Percentiles rank a stretch among this genome's conserved stretches.
Conservation (phyloP, 2,329 filamentous ascomycete species). For the Pseudogymnoascus sp. region DNA sequence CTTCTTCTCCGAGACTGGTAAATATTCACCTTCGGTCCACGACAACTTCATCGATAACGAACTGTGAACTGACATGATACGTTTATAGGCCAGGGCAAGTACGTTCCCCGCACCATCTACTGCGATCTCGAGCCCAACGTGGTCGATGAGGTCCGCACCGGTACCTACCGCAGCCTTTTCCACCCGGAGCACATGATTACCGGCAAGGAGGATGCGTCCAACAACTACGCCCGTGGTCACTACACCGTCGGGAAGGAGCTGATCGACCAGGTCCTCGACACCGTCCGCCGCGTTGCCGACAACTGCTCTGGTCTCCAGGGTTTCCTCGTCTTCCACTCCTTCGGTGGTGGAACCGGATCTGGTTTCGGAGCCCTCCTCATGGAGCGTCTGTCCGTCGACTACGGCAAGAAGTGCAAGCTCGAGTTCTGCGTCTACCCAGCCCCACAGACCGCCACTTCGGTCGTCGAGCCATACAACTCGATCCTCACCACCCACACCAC, state of each 20-base stretch:
- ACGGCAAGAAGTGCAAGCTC: slow-evolving; percentile 99
- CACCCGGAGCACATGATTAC: slow-evolving; percentile 99
- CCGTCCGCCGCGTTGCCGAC: slow-evolving; percentile 94
- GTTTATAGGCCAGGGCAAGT: slow-evolving; percentile 82
- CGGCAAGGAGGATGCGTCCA: slow-evolving; percentile 99
- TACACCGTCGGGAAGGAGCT: slow-evolving; percentile 99
- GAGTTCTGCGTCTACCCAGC: slow-evolving; percentile 99
- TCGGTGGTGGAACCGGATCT: slow-evolving; percentile 96
- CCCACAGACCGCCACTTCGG: slow-evolving; percentile 91
- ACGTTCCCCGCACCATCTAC: slow-evolving; percentile 98
- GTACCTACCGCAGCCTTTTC: slow-evolving; percentile 91
- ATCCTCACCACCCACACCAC: slow-evolving; percentile 99
- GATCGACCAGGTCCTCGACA: slow-evolving; percentile 95
- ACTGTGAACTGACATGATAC: slow-evolving; percentile 25
- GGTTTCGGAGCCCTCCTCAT: slow-evolving; percentile 97
- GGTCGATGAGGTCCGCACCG: slow-evolving; percentile 97
- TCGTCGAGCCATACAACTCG: slow-evolving; percentile 99
- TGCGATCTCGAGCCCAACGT: slow-evolving; percentile 99
- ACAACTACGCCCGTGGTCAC: slow-evolving; percentile 99
- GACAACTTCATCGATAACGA: slow-evolving; percentile 11
- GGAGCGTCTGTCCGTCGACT: slow-evolving; percentile 98
- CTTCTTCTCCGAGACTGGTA: slow-evolving; percentile 99
- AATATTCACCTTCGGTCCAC: slow-evolving; percentile 21
- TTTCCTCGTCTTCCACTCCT: slow-evolving; percentile 99
- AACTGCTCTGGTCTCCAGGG: slow-evolving; percentile 97